Conservation (phyloP, 129 eudicot species). For the Tagetes patula region DNA sequence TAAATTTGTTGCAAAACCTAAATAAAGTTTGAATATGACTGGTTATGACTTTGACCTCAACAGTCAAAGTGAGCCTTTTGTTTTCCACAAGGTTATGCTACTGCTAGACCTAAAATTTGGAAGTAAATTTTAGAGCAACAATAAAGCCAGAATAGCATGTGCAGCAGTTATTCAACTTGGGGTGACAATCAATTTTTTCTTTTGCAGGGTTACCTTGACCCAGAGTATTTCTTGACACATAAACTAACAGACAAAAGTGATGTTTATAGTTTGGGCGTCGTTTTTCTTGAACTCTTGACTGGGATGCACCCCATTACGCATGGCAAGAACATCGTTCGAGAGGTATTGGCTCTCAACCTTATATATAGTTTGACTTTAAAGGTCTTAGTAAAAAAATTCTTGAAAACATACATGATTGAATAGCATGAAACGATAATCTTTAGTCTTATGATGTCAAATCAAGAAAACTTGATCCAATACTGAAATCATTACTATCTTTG, state of each 20-base stretch:
- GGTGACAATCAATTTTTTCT: neutral
- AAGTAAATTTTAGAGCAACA: neutral
- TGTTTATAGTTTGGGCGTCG: conserved; percentile 91
- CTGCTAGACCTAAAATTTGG: neutral
- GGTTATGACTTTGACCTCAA: conserved; percentile 18
- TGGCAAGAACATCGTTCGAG: conserved; percentile 92
- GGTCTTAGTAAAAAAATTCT: conserved; percentile 15
- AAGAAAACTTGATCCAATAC: conserved; percentile 14
- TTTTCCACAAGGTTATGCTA: conserved; percentile 1
- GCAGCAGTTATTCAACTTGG: neutral
- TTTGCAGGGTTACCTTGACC: conserved; percentile 94
- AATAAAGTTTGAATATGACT: neutral
- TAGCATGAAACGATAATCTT: neutral
- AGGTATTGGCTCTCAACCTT: conserved; percentile 43
- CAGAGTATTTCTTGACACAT: conserved; percentile 86
- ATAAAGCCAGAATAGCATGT: neutral
- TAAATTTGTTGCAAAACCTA: neutral
- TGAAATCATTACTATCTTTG: neutral
- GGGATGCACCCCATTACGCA: conserved; percentile 89
- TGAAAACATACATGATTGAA: conserved; percentile 4
- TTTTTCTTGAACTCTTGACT: conserved; percentile 73
- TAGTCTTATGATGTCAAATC: neutral
- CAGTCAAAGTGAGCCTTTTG: conserved; percentile 8
- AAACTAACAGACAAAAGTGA: conserved; percentile 92
- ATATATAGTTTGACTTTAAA: conserved; percentile 12